Evolutionary conservation across 2,329 filamentous ascomycete species (phyloP).

Genomic region (Herpotrichia juniperi): DNA sequence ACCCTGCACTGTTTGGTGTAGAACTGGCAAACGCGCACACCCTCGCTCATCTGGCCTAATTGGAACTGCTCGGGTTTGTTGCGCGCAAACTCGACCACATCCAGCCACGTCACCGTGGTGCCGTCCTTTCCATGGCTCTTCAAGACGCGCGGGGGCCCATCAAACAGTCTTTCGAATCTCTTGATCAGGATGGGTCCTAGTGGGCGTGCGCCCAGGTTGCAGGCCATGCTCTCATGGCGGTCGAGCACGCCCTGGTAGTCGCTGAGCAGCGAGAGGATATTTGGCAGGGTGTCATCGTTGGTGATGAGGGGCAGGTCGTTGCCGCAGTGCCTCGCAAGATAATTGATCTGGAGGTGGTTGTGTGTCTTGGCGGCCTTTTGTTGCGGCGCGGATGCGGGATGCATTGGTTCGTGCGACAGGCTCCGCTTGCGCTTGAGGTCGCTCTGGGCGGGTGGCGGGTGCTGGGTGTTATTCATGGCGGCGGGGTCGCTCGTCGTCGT

Average conservation of each 20-base stretch:
- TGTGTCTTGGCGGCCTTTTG: slow-evolving; percentile 62
- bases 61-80: slow-evolving; percentile 80
- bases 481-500: slow-evolving; percentile 10
- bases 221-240: slow-evolving; percentile 84
- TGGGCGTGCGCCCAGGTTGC: slow-evolving; percentile 82
- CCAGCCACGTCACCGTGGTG: slow-evolving; percentile 76
- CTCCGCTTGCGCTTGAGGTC: slow-evolving; percentile 57
- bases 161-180: slow-evolving; percentile 84
- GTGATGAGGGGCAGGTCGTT: slow-evolving; percentile 68
- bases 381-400: slow-evolving; percentile 41
- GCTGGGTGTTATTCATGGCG: slow-evolving; percentile 25
- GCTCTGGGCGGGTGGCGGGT: slow-evolving; percentile 26
- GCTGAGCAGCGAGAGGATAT: slow-evolving; percentile 73
- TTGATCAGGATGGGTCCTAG: slow-evolving; percentile 83
- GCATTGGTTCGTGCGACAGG: slow-evolving; percentile 44
- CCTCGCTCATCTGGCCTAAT: slow-evolving; percentile 71
- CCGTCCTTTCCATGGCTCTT: slow-evolving; percentile 67
- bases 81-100: slow-evolving; percentile 84
- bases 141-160: slow-evolving; percentile 73
- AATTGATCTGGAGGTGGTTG: slow-evolving; percentile 71
- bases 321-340: slow-evolving; percentile 67
- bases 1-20: slow-evolving; percentile 80
- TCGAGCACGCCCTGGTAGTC: slow-evolving; percentile 87
- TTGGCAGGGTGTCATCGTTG: slow-evolving; percentile 72
- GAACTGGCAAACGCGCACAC: slow-evolving; percentile 78